Base-by-base conservation (phyloP, 495 filamentous ascomycete genomes). In the Hypoxylon fragiforme region DNA sequence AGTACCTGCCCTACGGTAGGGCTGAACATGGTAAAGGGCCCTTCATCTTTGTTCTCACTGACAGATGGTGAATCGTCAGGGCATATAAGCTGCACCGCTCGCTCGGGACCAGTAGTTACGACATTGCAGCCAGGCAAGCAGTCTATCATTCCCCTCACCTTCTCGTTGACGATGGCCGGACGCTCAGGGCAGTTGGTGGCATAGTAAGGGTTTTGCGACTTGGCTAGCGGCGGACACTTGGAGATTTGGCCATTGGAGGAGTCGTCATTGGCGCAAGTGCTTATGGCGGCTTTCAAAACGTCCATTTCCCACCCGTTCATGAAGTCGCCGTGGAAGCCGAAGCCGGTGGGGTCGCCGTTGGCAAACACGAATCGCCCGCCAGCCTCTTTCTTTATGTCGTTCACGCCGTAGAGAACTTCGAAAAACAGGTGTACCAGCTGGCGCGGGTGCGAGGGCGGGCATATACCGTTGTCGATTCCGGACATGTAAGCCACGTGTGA, bases 261-360 rank as follows among this genome's bases (percentile, higher is more conserved):
- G 45, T 79, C 72, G 44, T 72, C 71, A 38, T 64, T 69, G 34
- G 65, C 71, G 71, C 86, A 89, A 40, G 63, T 68, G 49, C 82
- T 69, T 44, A 86, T 66, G 39, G 80, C 81, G 13, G 74, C 69
- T 60, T 87, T 77, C n/a, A 89, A 77, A 43, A 77, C 69, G 1
- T 63, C 48, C 41, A 74, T 65, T 47, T 89, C 77, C 87, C 87
- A 90, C 30, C 84, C 87, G 44, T 86, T 81, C 38, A 90, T 68
- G 67, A 89, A 89, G 66, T 89, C 85, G 19, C 77, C 84, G 63
- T 89, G 86, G 42, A 79, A 76, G 7, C 73, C 73, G 63, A 69
- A 80, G 32, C 78, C 78, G 6, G 77, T 79, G 20, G 68, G 68
- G 38, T 83, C 80, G 20, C 80, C 80, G 54, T 79, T 81, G 37